Base-by-base conservation (phyloP, 495 filamentous ascomycete genomes). In the Penicillium canescens region DNA sequence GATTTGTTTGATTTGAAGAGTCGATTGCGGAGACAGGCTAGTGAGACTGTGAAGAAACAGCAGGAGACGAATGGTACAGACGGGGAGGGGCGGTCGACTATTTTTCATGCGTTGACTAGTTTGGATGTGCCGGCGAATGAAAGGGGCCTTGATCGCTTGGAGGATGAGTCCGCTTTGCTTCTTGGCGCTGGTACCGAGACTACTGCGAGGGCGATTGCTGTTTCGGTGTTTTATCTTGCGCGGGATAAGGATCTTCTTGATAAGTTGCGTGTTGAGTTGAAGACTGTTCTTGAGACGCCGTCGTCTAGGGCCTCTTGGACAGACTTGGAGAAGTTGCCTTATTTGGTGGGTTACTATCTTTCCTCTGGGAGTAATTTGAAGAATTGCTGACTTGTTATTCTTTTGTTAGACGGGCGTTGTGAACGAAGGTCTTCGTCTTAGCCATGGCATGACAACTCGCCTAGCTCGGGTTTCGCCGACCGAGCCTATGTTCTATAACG, bases 291-390 rank as follows among this genome's bases (percentile, higher is more conserved):
- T 38, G 62, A 67, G 8, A 66, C 63, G 13, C 61, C 70, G 2
- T 37, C 20, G 2, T 60, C 49, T 1, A 51, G 57, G 26, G 61
- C 66, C 10, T 55, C 70, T 6, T 77, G 68, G 70, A 50, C 52
- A 18, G 63, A 75, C 26, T 65, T 85, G 20, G 79, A 84, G 50
- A 48, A 71, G 23, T 61, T 85, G 20, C 78, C 82, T 0, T 82
- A 82, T 55, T 54, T 85, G 46, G 69, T 71, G 43, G 49, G 55
- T 56, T 3, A 3, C n/a, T 6, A 3, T 8, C 12, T 31, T 28
- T 10, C 2, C 28, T 2, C 28, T n/a, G 14, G 10, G 11, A 4
- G 12, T 14, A 21, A 12, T 11, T 13, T 35, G 28, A 9, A 24
- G 12, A 11, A n/a, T 11, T 37, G 12, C 31, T 42, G 3, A 51